phyloP scores from a whole-genome alignment of 495 filamentous ascomycete genomes.

The Thozetella sp. region DNA sequence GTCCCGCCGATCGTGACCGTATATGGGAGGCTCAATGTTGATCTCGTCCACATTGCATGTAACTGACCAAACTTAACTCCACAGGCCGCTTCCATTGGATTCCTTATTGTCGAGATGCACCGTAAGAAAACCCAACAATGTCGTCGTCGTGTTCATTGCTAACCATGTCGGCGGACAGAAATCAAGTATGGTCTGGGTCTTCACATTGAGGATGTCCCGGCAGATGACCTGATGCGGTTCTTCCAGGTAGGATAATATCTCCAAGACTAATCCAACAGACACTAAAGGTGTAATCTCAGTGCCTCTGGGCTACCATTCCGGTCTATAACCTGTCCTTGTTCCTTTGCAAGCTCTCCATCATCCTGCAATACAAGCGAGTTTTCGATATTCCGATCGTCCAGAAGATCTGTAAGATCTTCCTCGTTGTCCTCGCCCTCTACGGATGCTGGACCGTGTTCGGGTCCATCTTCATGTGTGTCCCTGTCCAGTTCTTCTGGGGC shows the following conservation, averaged over 20 bases:
- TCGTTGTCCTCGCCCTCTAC: conserved; percentile 6
- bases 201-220: conserved; percentile 27
- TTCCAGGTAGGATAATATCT: background rate
- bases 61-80: background rate
- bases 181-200: conserved; percentile 31
- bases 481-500: conserved; percentile 32
- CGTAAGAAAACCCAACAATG: background rate
- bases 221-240: background rate
- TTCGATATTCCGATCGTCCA: conserved; percentile 10
- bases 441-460: conserved; percentile 18
- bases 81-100: conserved; percentile 2
- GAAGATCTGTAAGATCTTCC: conserved; percentile 4
- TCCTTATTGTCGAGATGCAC: background rate
- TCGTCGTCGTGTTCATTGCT: background rate
- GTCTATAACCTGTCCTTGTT: conserved; percentile 14
- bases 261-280: conserved; percentile 11
- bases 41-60: background rate
- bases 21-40: background rate
- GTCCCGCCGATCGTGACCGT: no score
- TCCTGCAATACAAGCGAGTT: conserved; percentile 21
- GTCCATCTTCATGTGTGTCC: conserved; percentile 37
- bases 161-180: conserved; percentile 1
- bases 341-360: conserved; percentile 16
- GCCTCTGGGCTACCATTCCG: conserved; percentile 13
- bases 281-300: conserved; percentile 31